phyloP scores from a whole-genome alignment of 1,284 basidiomycete genomes.

The Pterula multifida region DNA sequence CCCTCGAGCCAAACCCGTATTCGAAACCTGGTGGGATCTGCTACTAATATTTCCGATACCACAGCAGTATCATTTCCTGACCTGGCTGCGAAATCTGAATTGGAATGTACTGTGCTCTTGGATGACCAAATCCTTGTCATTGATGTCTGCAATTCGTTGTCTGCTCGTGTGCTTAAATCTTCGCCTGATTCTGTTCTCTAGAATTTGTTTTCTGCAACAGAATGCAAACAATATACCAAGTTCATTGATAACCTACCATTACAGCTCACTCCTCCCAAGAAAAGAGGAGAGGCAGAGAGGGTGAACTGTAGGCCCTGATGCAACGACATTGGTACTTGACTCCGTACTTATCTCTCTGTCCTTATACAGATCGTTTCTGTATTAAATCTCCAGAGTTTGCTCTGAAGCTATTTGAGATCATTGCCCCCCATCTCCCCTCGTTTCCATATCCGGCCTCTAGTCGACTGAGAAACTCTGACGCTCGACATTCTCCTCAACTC shows the following conservation, averaged over 20 bases:
- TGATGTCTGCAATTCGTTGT: slow-evolving; percentile 32
- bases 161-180: not conserved
- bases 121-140: slow-evolving; percentile 58
- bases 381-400: slow-evolving; percentile 53
- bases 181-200: slow-evolving; percentile 14
- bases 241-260: slow-evolving; percentile 56
- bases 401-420: slow-evolving; percentile 31
- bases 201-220: slow-evolving; percentile 44
- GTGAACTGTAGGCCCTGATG: slow-evolving; percentile 42
- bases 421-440: slow-evolving; percentile 48
- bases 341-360: not conserved
- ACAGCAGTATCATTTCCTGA: not conserved
- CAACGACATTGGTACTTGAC: not conserved
- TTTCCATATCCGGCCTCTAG: slow-evolving; percentile 40
- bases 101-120: slow-evolving; percentile 33
- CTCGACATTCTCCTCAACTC: slow-evolving; percentile 31
- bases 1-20: too few relatives aligned
- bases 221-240: slow-evolving; percentile 52
- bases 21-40: too few relatives aligned
- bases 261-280: slow-evolving; percentile 60
- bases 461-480: slow-evolving; percentile 14
- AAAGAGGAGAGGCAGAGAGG: slow-evolving; percentile 64
- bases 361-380: slow-evolving; percentile 45
- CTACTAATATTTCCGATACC: too few relatives aligned
- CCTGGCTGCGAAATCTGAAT: slow-evolving; percentile 27